A percentile compares a stretch with the other conserved stretches of the same genome.
Conservation (phyloP, 2,329 filamentous ascomycete species). For the Sarocladiaceae sp. region DNA sequence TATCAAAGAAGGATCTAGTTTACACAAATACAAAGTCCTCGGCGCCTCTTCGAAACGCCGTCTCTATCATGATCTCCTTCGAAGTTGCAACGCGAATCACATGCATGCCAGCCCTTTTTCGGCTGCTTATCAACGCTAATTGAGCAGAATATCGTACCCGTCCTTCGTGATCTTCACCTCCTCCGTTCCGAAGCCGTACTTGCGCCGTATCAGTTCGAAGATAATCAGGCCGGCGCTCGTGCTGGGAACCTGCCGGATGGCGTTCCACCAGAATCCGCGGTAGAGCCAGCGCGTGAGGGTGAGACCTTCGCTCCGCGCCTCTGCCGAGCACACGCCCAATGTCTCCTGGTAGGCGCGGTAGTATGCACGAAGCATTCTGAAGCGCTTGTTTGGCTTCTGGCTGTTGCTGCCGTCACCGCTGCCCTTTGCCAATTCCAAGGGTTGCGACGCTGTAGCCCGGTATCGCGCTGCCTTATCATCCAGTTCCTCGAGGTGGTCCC, state of each 20-base stretch:
- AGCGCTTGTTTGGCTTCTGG: constrained; percentile 25
- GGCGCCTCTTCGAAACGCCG: too few relatives aligned
- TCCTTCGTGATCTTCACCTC: constrained; percentile 60
- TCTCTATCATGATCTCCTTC: too few relatives aligned
- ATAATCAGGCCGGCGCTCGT: constrained; percentile 73
- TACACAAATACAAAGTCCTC: constrained; percentile 5
- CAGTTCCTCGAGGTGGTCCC: constrained; percentile 64
- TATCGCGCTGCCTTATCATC: constrained; percentile 53
- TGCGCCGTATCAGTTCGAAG: constrained; percentile 68
- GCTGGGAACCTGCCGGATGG: constrained; percentile 67
- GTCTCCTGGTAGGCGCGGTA: constrained; percentile 67
- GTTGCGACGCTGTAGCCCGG: constrained; percentile 27
- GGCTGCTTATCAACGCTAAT: too few relatives aligned
- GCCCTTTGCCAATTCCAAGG: constrained; percentile 27
- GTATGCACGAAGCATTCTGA: constrained; percentile 57
- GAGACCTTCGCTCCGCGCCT: constrained; percentile 50
- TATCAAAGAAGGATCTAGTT: constrained; percentile 7
- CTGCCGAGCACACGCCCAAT: constrained; percentile 49
- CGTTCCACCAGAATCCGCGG: constrained; percentile 64
- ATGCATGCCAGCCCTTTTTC: too few relatives aligned
- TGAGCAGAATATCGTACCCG: constrained; percentile 64
- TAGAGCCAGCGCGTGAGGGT: constrained; percentile 60
- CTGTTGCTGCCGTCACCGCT: too few relatives aligned
- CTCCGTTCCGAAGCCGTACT: constrained; percentile 60
- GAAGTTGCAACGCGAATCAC: too few relatives aligned